Base-by-base conservation (phyloP, 805 yeast genomes). In the Wickerhamiella siamensis region DNA sequence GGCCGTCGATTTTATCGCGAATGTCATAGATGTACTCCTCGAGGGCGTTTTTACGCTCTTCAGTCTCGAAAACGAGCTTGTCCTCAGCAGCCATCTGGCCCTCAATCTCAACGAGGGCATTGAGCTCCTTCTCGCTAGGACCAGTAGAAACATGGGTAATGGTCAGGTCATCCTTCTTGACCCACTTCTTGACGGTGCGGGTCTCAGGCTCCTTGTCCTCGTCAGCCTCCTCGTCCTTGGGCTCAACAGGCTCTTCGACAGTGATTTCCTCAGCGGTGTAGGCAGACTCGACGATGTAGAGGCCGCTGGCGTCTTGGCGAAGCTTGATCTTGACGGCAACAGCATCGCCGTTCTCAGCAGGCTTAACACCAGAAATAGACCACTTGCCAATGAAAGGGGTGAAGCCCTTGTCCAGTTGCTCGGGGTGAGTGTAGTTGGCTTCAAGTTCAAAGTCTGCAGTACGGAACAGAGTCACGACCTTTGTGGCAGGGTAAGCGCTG, bases 1-100 rank as follows among this genome's bases (percentile, higher is more conserved):
- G 78, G 43, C 86, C 98, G 46, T 87, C 97, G 59, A 91, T 72
- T 71, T 91, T 91, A 63, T 94, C 94, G 70, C 98, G 82, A 66
- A 88, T 77, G 57, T 84, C 94, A 69, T 91, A 91, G 59, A 91
- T 91, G 74, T 91, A 91, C 73, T 91, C 99, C 73, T 91, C 98
- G 48, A 91, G 73, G 51, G 95, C 91, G 65, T 91, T 91, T 80
- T 91, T 91, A 67, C 86, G 84, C 70, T 91, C 96, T 72, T 91
- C 97, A 52, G 97, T 91, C 70, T 91, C 97, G 52, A 93, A 93
- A 51, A 91, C 96, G 56, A 88, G 78, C 71, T 87, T 91, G 67
- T 91, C 99, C 60, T 79, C 86, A 61, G 84, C 75, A 51, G 75
- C 71, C 78, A 91, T 68, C 62, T 79, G 72, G 59, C 75, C 75